phyloP scores from a whole-genome alignment of 2,329 filamentous ascomycete genomes.

The Fusarium albosuccineum region DNA sequence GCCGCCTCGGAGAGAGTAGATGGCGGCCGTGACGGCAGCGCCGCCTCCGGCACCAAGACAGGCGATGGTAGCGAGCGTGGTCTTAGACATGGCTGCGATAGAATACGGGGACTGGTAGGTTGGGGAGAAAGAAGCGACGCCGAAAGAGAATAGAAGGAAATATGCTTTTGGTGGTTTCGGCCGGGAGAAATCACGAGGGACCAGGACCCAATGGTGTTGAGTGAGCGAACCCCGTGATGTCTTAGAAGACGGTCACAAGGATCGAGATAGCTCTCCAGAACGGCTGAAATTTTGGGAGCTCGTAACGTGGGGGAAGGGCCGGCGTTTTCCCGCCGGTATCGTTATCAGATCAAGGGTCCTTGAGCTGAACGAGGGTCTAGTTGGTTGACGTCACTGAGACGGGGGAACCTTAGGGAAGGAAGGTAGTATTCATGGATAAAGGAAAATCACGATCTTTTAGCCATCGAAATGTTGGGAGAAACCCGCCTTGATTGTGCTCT shows the following conservation, averaged over 20 bases:
- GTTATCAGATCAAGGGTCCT: constrained; percentile 32
- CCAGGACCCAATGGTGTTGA: constrained; percentile 30
- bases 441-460: no score
- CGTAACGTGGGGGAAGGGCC: constrained; percentile 40
- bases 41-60: constrained; percentile 82
- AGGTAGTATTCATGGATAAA: no score
- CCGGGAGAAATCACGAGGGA: constrained; percentile 23
- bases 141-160: neutral
- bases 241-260: constrained; percentile 30
- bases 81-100: constrained; percentile 76
- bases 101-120: neutral
- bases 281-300: constrained; percentile 35
- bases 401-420: no score
- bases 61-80: constrained; percentile 80
- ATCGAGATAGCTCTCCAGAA: constrained; percentile 20
- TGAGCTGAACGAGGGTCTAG: neutral
- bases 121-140: constrained; percentile 2
- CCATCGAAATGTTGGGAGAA: no score
- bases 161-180: neutral
- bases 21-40: constrained; percentile 78
- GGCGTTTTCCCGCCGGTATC: constrained; percentile 34
- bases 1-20: constrained; percentile 70
- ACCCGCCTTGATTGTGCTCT: no score
- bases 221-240: constrained; percentile 35
- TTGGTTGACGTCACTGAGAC: constrained; percentile 32